Evolutionary conservation across 2,329 filamentous ascomycete species (phyloP).

Genomic region (Venturia asperata): DNA sequence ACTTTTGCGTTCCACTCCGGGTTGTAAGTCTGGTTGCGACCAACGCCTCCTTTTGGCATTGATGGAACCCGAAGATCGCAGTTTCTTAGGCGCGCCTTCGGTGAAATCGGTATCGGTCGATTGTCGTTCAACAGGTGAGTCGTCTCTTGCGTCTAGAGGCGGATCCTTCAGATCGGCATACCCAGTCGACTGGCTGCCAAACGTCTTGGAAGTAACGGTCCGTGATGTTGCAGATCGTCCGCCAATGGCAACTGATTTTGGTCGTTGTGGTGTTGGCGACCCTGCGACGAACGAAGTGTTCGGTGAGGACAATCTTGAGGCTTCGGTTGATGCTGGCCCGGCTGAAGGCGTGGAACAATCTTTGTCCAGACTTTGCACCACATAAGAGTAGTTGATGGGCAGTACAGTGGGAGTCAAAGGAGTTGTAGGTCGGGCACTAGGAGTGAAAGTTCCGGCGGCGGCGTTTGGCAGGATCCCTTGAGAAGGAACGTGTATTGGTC

Average conservation of each 20-base stretch:
- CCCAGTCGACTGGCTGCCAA: slow-evolving; percentile 7
- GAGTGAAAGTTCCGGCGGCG: neutral
- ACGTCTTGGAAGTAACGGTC: neutral
- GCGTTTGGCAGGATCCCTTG: neutral
- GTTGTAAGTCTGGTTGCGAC: slow-evolving; percentile 36
- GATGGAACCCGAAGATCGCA: slow-evolving; percentile 1
- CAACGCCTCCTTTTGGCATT: slow-evolving; percentile 32
- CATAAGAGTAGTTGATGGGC: slow-evolving; percentile 36
- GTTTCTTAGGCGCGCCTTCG: slow-evolving; percentile 5
- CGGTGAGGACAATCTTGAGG: neutral
- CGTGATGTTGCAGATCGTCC: neutral
- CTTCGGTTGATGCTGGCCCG: neutral
- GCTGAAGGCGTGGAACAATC: neutral
- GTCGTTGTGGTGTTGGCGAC: neutral
- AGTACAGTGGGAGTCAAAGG: slow-evolving; percentile 25
- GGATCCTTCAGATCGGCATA: slow-evolving; percentile 12
- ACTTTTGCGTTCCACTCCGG: slow-evolving; percentile 33
- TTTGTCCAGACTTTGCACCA: slow-evolving; percentile 30
- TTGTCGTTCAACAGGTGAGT: slow-evolving; percentile 21
- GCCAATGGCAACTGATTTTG: slow-evolving; percentile 8
- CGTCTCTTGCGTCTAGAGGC: slow-evolving; percentile 18
- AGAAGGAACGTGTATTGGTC: slow-evolving; percentile 13
- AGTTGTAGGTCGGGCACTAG: slow-evolving; percentile 22
- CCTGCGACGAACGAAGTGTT: neutral
- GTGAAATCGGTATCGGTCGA: neutral